Evolutionary conservation across 1,284 basidiomycete genomes (phyloP), one percentile per base, ranked within the genome.

Genomic region (Malassezia nana): DNA sequence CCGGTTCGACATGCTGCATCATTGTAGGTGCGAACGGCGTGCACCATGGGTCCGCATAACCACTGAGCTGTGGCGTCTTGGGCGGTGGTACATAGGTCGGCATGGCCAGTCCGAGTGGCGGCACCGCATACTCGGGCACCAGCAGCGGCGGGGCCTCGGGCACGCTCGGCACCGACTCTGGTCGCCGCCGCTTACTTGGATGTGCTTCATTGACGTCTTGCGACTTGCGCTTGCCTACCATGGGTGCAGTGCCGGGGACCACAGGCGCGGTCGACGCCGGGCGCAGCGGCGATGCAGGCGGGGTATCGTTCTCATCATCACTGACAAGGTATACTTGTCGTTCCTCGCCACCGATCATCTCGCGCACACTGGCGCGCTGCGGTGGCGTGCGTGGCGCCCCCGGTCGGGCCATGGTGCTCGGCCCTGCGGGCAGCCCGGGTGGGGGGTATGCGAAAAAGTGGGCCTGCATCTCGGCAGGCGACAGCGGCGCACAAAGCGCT

Each of bases 271-370:
- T 2, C 16, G 39, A 22, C 13, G 40, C 32, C 20, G 22, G 10
- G 20, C 20, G 33, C n/a, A 46, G 43, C 8, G 54, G 54, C 31
- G 30, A 42, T 9, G 54, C 45, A 15, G 48, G 46, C 5, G 54
- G 49, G 15, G 39, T 30, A 35, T 46, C 45, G 40, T 43, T 30
- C 6, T 55, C 53, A 31, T 56, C 54, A 33, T 56, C 54, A 29
- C 54, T 56, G 24, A 56, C 41, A 10, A 56, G 32, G 43, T 33
- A 50, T 3, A 56, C 54, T 15, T 50, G 43, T 43, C 41, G 54
- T 20, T 50, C 48, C 39, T 51, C 20, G 18, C 49, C 54, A 25
- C 31, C 41, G 42, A 56, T 56, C 35, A 56, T 29, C 39, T 56
- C 54, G 25, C 28, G 43, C 15, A 56, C 48, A 30, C 48, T 33